These are phyloP conservation scores for Plantago major DNA, from an alignment of 257 asterid genomes.

Conservation along the genomic window DNA sequence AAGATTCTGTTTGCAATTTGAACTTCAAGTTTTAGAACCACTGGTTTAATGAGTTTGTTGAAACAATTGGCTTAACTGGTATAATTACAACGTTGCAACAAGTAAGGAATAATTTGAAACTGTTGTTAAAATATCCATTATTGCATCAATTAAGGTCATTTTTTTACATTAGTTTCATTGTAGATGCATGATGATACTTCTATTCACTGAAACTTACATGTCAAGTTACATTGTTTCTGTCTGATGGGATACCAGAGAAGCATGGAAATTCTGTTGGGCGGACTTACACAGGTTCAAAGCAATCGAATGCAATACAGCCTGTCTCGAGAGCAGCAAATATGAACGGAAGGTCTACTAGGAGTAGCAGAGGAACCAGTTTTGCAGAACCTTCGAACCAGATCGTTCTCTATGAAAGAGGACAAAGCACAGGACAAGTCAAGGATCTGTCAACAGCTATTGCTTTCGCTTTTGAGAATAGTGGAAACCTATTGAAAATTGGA, in stretches of 20 bases:
- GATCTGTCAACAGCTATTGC: conserved; percentile 66
- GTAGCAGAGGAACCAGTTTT: conserved; percentile 29
- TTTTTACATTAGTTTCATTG: background rate
- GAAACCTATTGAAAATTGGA: conserved; percentile 39
- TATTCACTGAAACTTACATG: conserved; percentile 4
- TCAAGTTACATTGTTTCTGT: background rate
- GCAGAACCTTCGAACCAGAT: conserved; percentile 60
- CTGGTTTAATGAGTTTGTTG: background rate
- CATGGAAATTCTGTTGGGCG: conserved; percentile 45
- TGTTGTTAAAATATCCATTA: background rate
- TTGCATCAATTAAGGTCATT: no score
- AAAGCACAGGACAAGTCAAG: conserved; percentile 37
- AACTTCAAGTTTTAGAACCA: background rate
- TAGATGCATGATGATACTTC: background rate
- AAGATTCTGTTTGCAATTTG: background rate
- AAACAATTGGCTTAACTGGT: background rate
- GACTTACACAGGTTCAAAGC: conserved; percentile 44
- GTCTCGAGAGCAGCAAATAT: conserved; percentile 40
- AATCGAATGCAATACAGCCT: conserved; percentile 45
- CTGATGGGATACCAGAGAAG: conserved; percentile 33
- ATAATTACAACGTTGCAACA: background rate
- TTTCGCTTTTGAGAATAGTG: conserved; percentile 59
- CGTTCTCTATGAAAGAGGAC: conserved; percentile 51
- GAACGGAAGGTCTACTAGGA: conserved; percentile 30
- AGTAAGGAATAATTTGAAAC: background rate